phyloP scores from a whole-genome alignment of 768 basidiomycete species.

The Filobasidium wieringae region DNA sequence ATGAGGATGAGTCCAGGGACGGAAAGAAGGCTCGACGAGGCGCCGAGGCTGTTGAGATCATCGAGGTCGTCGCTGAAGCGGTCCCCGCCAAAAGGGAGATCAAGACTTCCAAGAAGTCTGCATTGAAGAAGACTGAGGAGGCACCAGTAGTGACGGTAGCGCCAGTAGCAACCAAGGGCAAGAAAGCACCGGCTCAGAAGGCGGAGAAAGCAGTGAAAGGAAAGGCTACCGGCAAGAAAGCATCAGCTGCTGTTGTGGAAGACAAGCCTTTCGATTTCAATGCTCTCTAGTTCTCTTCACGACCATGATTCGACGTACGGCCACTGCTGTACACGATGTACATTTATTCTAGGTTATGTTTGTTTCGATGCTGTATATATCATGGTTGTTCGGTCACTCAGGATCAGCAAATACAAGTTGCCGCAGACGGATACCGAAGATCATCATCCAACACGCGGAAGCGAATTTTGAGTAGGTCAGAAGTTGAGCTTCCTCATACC shows the following conservation, averaged over 20 bases:
- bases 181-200: conserved; percentile 23
- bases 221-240: conserved; percentile 21
- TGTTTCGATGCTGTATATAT: no score
- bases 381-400: no score
- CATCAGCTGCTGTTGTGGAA: conserved; percentile 14
- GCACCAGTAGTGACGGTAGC: background rate
- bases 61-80: background rate
- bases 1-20: background rate
- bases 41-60: background rate
- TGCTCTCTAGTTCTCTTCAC: no score
- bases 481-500: no score
- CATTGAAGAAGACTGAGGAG: conserved; percentile 9
- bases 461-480: no score
- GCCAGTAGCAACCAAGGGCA: conserved; percentile 3
- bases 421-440: no score
- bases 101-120: conserved; percentile 12
- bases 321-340: no score
- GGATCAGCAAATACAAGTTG: no score
- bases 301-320: no score
- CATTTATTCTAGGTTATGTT: no score
- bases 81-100: background rate
- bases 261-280: conserved; percentile 51
- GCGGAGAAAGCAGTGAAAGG: conserved; percentile 8
- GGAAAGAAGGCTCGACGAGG: background rate
- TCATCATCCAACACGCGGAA: no score